Evolutionary conservation across 768 basidiomycete genomes (phyloP).

Genomic region (Phlebiopsis gigantea): DNA sequence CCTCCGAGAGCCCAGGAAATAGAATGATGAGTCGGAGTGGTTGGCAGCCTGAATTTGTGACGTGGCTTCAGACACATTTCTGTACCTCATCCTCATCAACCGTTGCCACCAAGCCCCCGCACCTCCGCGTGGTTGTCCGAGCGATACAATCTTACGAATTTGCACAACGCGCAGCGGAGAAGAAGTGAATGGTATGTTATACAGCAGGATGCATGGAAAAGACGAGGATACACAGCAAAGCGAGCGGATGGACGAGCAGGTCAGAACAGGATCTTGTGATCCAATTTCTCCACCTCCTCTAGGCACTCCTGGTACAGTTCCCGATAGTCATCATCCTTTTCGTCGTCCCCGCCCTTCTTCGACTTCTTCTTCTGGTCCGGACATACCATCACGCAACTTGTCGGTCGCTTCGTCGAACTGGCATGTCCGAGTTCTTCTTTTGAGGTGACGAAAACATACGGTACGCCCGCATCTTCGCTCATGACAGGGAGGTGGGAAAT

Average conservation of each 20-base stretch:
- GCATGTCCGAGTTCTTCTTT: conserved; percentile 96
- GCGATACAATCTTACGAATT: background rate
- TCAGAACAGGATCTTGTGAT: conserved; percentile 65
- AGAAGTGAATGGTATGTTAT: conserved; percentile 8
- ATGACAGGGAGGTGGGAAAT: conserved; percentile 94
- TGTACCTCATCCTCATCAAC: background rate
- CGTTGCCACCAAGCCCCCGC: conserved; percentile 11
- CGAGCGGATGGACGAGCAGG: conserved; percentile 2
- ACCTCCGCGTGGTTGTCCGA: background rate
- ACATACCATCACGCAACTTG: conserved; percentile 95
- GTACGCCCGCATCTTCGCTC: conserved; percentile 89
- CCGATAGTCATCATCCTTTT: conserved; percentile 78
- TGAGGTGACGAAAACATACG: conserved; percentile 84
- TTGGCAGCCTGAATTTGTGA: conserved; percentile 14
- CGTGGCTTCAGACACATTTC: conserved; percentile 18
- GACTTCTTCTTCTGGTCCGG: conserved; percentile 71
- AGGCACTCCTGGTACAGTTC: conserved; percentile 84
- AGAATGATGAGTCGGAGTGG: background rate
- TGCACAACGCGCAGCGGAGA: background rate
- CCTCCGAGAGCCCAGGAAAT: conserved; percentile 5
- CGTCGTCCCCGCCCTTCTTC: conserved; percentile 45
- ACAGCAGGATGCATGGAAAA: conserved; percentile 10
- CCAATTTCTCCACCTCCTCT: conserved; percentile 79
- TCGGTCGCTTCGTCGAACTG: conserved; percentile 95
- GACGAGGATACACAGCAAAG: conserved; percentile 11